Percentiles rank a stretch among this genome's conserved stretches.
These are phyloP conservation scores for Alternaria sp. DNA, from an alignment of 2,329 filamentous ascomycete genomes.

Conservation along the genomic window DNA sequence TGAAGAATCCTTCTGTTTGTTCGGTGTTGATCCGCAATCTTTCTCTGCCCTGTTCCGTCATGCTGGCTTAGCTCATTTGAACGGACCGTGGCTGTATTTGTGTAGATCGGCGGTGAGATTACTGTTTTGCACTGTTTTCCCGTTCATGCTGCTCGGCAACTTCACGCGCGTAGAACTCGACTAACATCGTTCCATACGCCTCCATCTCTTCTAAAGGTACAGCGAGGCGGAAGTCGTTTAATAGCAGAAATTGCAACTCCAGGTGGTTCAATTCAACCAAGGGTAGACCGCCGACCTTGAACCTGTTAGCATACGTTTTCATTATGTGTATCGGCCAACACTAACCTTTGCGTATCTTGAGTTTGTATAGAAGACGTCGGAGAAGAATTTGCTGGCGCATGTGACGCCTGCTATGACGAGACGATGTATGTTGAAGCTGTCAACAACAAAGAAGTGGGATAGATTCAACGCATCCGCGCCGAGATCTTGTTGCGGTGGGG, in stretches of 20 bases:
- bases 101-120: constrained; percentile 5
- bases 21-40: neutral
- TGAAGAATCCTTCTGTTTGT: neutral
- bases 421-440: constrained; percentile 98
- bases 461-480: constrained; percentile 59
- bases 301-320: constrained; percentile 13
- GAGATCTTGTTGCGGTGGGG: constrained; percentile 48
- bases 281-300: constrained; percentile 91
- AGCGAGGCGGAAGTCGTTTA: constrained; percentile 95
- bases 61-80: neutral
- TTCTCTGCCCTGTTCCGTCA: neutral
- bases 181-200: constrained; percentile 96
- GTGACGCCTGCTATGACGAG: constrained; percentile 96
- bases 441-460: constrained; percentile 86
- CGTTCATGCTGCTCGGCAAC: constrained; percentile 69
- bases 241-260: constrained; percentile 90
- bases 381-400: constrained; percentile 99
- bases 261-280: constrained; percentile 93
- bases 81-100: neutral
- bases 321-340: constrained; percentile 11
- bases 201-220: constrained; percentile 95
- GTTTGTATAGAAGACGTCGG: constrained; percentile 98
- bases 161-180: constrained; percentile 95
- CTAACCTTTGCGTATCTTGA: constrained; percentile 97
- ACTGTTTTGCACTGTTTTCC: constrained; percentile 24